These are phyloP conservation scores for Candida koratica DNA, from an alignment of 805 yeast species.

Conservation along the genomic window DNA sequence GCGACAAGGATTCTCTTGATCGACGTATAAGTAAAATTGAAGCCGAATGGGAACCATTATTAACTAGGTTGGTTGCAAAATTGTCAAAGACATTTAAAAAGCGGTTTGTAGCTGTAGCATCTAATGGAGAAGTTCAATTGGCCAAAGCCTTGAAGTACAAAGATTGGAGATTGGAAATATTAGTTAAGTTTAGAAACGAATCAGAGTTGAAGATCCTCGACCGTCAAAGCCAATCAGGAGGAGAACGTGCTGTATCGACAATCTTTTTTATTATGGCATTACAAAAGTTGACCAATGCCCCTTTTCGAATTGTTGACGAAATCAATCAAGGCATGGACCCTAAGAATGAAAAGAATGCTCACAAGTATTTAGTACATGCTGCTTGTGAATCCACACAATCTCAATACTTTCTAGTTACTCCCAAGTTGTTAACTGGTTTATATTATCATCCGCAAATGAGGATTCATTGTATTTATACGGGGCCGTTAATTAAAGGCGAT, in stretches of 20 bases:
- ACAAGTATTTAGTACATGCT: conserved; percentile 75
- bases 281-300: conserved; percentile 83
- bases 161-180: conserved; percentile 80
- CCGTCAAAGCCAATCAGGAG: conserved; percentile 93
- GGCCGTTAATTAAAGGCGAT: conserved; percentile 23
- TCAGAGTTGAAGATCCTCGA: conserved; percentile 69
- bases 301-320: conserved; percentile 94
- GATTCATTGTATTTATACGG: conserved; percentile 69
- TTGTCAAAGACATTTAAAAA: conserved; percentile 64
- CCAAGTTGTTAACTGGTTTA: conserved; percentile 76
- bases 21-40: conserved; percentile 37
- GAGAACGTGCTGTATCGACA: conserved; percentile 94
- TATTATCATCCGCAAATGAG: conserved; percentile 77
- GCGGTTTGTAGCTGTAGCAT: conserved; percentile 71
- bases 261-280: conserved; percentile 85
- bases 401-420: conserved; percentile 91
- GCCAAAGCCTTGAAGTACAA: conserved; percentile 49
- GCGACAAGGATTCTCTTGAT: conserved; percentile 25
- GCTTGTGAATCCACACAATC: conserved; percentile 61
- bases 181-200: conserved; percentile 80
- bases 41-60: conserved; percentile 57
- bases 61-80: conserved; percentile 47
- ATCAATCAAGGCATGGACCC: conserved; percentile 99
- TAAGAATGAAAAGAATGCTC: conserved; percentile 82
- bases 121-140: conserved; percentile 78